A percentile compares a stretch with the other conserved stretches of the same genome.
Conservation (phyloP, 345 rosid species). For the Salix suchowensis region DNA sequence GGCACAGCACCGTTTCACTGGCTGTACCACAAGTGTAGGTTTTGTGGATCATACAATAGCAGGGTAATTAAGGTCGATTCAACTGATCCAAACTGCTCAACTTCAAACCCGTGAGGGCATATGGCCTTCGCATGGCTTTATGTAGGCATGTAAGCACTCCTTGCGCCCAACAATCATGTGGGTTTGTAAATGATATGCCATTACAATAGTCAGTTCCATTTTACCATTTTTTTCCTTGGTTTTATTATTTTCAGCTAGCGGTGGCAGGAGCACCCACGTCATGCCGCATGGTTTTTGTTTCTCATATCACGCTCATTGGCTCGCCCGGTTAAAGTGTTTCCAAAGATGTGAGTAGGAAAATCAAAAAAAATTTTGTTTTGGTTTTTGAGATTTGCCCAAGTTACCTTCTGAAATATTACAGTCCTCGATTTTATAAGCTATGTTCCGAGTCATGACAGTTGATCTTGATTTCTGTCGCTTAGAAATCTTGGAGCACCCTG, state of each 20-base stretch:
- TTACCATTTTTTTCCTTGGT: constrained; percentile 7
- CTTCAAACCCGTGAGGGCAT: constrained; percentile 10
- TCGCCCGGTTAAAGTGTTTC: background rate
- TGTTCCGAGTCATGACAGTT: background rate
- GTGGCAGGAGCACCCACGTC: background rate
- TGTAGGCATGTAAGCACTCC: constrained; percentile 4
- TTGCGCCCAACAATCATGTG: background rate
- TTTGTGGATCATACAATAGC: constrained; percentile 83
- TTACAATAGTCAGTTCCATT: background rate
- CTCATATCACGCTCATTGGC: background rate
- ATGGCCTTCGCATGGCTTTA: background rate
- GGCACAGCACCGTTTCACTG: constrained; percentile 69
- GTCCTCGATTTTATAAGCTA: background rate
- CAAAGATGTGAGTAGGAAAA: background rate
- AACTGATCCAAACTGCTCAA: constrained; percentile 13
- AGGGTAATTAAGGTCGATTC: constrained; percentile 56
- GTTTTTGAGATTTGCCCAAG: background rate
- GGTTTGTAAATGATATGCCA: constrained; percentile 4
- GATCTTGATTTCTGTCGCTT: background rate
- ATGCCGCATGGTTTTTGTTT: background rate
- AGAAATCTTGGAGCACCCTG: background rate
- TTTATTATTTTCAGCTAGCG: background rate
- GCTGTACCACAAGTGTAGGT: constrained; percentile 76
- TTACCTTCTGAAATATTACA: background rate
- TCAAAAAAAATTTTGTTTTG: background rate